Percentiles rank a stretch among this genome's conserved stretches.
Conservation (phyloP, 2,329 filamentous ascomycete species). For the Ophidiomyces ophidiicola region DNA sequence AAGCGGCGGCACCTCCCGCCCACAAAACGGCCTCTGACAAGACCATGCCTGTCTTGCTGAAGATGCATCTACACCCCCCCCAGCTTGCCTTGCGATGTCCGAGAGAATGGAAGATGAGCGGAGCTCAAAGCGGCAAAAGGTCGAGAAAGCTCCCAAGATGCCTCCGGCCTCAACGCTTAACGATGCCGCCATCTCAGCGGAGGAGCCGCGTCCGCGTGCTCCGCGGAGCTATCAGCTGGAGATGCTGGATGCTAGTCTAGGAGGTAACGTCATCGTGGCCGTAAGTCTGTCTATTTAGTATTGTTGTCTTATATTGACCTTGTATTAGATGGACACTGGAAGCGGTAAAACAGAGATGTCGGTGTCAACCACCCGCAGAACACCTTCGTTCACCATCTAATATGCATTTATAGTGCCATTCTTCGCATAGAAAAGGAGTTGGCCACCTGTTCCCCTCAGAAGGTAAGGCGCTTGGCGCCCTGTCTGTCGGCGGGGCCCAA, state of each 20-base stretch:
- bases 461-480: constrained; percentile 42
- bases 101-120: background rate
- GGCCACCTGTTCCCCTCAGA: constrained; percentile 40
- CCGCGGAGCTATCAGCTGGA: constrained; percentile 57
- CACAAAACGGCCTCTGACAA: too few relatives aligned
- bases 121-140: constrained; percentile 2
- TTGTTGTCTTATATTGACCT: constrained; percentile 6
- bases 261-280: constrained; percentile 58
- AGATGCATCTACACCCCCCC: too few relatives aligned
- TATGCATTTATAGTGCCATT: constrained; percentile 42
- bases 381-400: background rate
- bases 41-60: too few relatives aligned
- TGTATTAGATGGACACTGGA: constrained; percentile 62
- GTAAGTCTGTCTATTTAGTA: constrained; percentile 33
- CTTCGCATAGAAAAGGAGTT: constrained; percentile 56
- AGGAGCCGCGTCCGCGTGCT: constrained; percentile 6
- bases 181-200: background rate
- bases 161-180: background rate
- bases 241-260: constrained; percentile 60
- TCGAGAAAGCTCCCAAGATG: background rate
- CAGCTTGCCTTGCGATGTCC: background rate
- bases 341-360: constrained; percentile 70
- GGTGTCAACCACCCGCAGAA: background rate
- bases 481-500: too few relatives aligned
- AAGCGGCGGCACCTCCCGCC: too few relatives aligned